Base-by-base conservation (phyloP, 176 grass and related monocot genomes). In the Paspalum notatum region DNA sequence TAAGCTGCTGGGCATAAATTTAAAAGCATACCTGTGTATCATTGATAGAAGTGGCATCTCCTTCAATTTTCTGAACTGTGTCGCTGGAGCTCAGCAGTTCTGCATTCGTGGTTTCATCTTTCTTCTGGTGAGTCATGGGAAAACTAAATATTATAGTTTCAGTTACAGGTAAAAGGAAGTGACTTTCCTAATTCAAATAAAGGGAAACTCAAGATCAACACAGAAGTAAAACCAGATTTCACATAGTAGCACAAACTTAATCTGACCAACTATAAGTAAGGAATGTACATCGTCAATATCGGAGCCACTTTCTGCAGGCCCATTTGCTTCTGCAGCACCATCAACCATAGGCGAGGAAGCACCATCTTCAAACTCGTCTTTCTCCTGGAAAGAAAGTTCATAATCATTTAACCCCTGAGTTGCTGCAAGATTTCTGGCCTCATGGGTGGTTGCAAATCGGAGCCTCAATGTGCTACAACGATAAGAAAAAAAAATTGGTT, bases 91-190 rank as follows among this genome's bases (percentile, higher is more conserved):
- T 82, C 39, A 83, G 63, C 45, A 37, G 45, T 83, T 91, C 81
- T 81, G 77, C 27, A 77, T 71, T 89, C 64, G 47, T 48, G 68
- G 84, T 64, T 76, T 85, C 88, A 82, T 87, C 85, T 82, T 91
- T 94, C 62, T 78, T 85, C 92, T 98, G 90, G 79, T 38, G 70
- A 93, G 71, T 66, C 72, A 87, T 71, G 76, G 62, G 73, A 91
- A 91, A 91, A 17, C 66, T 91, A 91, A 37, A 82, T 73, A 87
- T 90, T 88, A 91, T 62, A 87, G 85, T 80, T 80, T 91, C 85
- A 84, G 85, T 80, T 62, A 80, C 71, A 69, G 4, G 69, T 22
- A 66, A 42, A 86, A n/a, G 39, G 10, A 49, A 69, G 20, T 47
- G 1, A 73, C 20, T 75, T 14, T 9, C 5, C 50, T 86, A 40